Percentiles rank a stretch among this genome's conserved stretches.
Evolutionary conservation across 768 basidiomycete species (phyloP).

Genomic region (Lactarius deliciosus): DNA sequence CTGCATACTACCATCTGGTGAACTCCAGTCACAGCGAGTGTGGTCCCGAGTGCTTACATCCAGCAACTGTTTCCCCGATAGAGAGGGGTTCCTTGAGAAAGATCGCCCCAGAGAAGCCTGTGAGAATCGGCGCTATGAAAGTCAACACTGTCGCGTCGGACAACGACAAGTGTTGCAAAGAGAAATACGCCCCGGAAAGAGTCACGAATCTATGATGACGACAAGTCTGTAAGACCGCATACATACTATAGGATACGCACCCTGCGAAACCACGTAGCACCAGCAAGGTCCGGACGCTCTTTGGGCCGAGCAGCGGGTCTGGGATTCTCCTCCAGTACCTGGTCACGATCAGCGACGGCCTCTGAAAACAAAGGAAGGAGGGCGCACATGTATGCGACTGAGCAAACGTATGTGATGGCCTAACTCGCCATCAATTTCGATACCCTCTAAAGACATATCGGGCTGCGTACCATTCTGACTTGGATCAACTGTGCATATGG

Average conservation of each 20-base stretch:
- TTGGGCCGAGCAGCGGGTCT: constrained; percentile 68
- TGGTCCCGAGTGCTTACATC: constrained; percentile 37
- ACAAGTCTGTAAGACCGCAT: background rate
- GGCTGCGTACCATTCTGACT: constrained; percentile 54
- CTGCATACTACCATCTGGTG: constrained; percentile 50
- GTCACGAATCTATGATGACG: constrained; percentile 58
- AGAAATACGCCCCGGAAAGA: constrained; percentile 64
- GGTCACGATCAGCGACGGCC: background rate
- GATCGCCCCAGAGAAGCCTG: constrained; percentile 59
- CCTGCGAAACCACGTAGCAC: constrained; percentile 60
- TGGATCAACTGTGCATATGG: constrained; percentile 44
- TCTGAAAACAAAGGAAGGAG: background rate
- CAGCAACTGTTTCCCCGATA: constrained; percentile 54
- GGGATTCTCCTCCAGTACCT: constrained; percentile 45
- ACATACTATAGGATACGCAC: constrained; percentile 23
- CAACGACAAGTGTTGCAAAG: constrained; percentile 70
- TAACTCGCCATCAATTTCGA: constrained; percentile 29
- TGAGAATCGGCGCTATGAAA: constrained; percentile 69
- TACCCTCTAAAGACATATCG: background rate
- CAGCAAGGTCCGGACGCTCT: constrained; percentile 60
- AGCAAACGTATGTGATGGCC: constrained; percentile 53
- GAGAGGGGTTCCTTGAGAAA: constrained; percentile 62
- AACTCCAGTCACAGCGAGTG: background rate
- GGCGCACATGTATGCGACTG: constrained; percentile 49
- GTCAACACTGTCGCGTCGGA: constrained; percentile 77